Evolutionary conservation across 1,284 basidiomycete genomes (phyloP).

Genomic region (Vanrija pseudolonga): DNA sequence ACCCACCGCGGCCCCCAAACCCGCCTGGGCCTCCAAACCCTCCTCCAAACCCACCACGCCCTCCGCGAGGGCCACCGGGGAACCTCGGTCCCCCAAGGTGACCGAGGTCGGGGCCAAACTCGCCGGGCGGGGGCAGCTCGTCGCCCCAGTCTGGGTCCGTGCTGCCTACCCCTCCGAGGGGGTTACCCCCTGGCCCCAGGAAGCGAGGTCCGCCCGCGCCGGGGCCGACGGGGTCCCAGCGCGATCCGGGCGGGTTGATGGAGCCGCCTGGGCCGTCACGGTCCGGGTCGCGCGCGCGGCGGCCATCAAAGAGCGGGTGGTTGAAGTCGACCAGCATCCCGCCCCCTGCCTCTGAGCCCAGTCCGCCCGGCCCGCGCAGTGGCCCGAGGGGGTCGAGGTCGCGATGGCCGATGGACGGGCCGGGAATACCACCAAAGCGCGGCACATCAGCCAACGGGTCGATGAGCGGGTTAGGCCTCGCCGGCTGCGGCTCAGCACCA

Average conservation of each 20-base stretch:
- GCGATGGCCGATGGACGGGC: conserved; percentile 50
- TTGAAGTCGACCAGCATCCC: conserved; percentile 56
- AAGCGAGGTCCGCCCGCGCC: conserved; percentile 18
- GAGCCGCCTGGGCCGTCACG: conserved; percentile 34
- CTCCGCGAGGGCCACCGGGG: conserved; percentile 19
- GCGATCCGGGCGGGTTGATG: conserved; percentile 51
- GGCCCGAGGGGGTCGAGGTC: conserved; percentile 54
- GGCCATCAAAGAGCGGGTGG: conserved; percentile 52
- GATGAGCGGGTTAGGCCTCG: conserved; percentile 24
- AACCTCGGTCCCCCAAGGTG: conserved; percentile 18
- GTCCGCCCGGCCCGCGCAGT: conserved; percentile 23
- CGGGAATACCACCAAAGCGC: conserved; percentile 23
- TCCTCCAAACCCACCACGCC: conserved; percentile 13
- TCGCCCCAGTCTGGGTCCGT: conserved; percentile 46
- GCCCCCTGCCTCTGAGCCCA: conserved; percentile 40
- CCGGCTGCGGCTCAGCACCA: conserved; percentile 12
- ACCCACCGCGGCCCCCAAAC: conserved; percentile 12
- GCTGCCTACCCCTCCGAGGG: conserved; percentile 34
- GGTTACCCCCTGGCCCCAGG: conserved; percentile 33
- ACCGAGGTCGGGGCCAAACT: conserved; percentile 43
- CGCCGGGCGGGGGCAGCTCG: conserved; percentile 47
- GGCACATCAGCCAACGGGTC: conserved; percentile 14
- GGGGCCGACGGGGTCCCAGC: conserved; percentile 56
- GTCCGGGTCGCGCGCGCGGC: conserved; percentile 19
- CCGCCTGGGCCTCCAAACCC: conserved; percentile 19